Evolutionary conservation across 306 rosid genomes (phyloP), one percentile per base, ranked within the genome.

Genomic region (Vigna reflexopilosa): DNA sequence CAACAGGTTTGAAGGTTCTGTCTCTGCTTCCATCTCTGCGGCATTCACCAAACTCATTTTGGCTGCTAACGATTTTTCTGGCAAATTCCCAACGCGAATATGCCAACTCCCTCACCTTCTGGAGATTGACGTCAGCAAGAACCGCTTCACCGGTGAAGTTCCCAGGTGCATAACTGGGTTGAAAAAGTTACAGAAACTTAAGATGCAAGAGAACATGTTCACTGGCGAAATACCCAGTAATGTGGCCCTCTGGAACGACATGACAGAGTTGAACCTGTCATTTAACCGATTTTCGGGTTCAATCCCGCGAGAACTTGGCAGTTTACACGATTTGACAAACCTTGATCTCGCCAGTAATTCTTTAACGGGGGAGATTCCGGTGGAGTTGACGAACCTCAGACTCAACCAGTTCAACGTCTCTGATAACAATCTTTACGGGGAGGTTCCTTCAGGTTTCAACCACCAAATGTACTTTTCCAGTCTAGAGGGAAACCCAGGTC

Each of bases 261-360:
- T 95, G 77, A 84, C 87, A 1, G 88, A 85, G 75, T 40, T 95
- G 58, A 88, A 95, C 77, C 77, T 95, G 6, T 88, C 98, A 0
- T 44, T 68, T 42, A 95, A 95, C 63, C 59, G 2, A 42, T 75
- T 95, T 48, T 4, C 82, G 9, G 94, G 99, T 47, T 22, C 82
- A 9, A 95, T 95, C 49, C 98, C 98, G 0, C 81, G 84, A 1
- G 70, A 82, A 22, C 87, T 95, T 0, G 97, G 97, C 0, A 7
- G 62, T 2, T 83, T 93, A 28, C 93, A 88, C 1, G 82, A 79
- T 11, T 80, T 95, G 34, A 86, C 67, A 6, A 88, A 81, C 76
- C 92, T 95, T 40, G 98, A 95, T 52, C 94, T 93, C 44, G 86
- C 98, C 12, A 70, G 9, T 4, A 95, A 95, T 59, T 73, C 10